These are phyloP conservation scores for Ustilago crameri DNA, from an alignment of 1,284 basidiomycete genomes.

Conservation along the genomic window DNA sequence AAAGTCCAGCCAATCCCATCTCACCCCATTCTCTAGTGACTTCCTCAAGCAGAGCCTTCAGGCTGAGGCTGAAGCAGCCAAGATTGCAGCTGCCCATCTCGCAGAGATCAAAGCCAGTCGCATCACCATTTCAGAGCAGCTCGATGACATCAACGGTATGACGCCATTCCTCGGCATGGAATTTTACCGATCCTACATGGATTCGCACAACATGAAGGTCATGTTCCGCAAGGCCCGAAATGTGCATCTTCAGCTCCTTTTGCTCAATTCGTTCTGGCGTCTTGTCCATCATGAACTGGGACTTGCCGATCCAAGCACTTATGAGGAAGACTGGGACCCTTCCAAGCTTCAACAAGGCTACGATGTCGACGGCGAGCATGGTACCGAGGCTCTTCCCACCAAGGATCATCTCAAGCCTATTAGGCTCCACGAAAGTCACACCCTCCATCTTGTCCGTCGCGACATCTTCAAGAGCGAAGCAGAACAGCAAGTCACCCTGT, in stretches of 20 bases:
- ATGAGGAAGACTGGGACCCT: conserved; percentile 18
- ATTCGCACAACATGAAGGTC: conserved; percentile 67
- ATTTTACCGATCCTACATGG: conserved; percentile 69
- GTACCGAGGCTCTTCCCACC: conserved; percentile 63
- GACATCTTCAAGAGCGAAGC: conserved; percentile 69
- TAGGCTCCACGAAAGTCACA: conserved; percentile 62
- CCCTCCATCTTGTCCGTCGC: conserved; percentile 67
- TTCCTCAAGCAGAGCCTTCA: conserved; percentile 17
- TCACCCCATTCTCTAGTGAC: conserved; percentile 13
- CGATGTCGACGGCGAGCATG: conserved; percentile 49
- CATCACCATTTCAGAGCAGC: conserved; percentile 20
- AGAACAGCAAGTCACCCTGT: conserved; percentile 70
- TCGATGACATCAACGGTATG: conserved; percentile 25
- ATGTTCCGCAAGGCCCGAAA: conserved; percentile 33
- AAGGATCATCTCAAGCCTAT: conserved; percentile 61
- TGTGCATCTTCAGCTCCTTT: conserved; percentile 30
- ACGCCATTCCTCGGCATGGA: conserved; percentile 67
- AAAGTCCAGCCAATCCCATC: conserved; percentile 1
- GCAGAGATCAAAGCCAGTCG: conserved; percentile 23
- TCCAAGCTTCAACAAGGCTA: conserved; percentile 20
- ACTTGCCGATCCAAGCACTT: conserved; percentile 21
- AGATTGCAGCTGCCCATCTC: conserved; percentile 13
- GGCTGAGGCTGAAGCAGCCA: conserved; percentile 29
- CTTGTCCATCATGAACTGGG: conserved; percentile 27
- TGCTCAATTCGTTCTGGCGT: conserved; percentile 44